Evolutionary conservation across 306 rosid species (phyloP).

Genomic region (Luffa acutangula): DNA sequence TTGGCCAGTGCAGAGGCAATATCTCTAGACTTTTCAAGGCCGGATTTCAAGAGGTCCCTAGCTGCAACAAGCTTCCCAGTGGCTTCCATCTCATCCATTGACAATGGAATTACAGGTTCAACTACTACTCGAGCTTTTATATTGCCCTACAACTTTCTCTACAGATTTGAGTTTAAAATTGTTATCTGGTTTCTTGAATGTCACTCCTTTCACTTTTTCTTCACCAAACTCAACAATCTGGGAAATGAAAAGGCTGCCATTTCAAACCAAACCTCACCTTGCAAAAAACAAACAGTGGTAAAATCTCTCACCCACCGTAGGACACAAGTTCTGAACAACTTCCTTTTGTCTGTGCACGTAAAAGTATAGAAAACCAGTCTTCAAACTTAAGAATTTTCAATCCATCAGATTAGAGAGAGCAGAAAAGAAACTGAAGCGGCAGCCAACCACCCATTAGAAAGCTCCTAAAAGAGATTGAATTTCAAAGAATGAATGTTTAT

Average conservation of each 20-base stretch:
- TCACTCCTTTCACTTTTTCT: conserved; percentile 27
- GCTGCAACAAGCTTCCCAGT: conserved; percentile 32
- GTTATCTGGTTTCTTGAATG: conserved; percentile 33
- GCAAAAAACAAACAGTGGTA: conserved; percentile 35
- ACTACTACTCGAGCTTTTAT: conserved; percentile 13
- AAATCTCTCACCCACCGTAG: conserved; percentile 44
- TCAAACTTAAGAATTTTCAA: not conserved
- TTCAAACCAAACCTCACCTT: conserved; percentile 70
- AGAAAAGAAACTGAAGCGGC: not conserved
- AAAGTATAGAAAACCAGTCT: not conserved
- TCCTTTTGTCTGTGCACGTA: not conserved
- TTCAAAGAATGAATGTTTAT: not conserved
- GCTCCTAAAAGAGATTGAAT: not conserved
- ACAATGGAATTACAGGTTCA: conserved; percentile 16
- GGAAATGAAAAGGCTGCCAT: conserved; percentile 17
- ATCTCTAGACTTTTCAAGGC: conserved; percentile 41
- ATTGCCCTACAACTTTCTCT: conserved; percentile 14
- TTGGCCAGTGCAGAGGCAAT: conserved; percentile 34
- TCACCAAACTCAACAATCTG: conserved; percentile 74
- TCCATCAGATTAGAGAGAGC: not conserved
- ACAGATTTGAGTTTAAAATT: conserved; percentile 13
- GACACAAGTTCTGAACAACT: conserved; percentile 8
- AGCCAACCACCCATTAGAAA: conserved; percentile 6
- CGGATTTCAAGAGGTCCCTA: conserved; percentile 35
- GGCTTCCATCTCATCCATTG: conserved; percentile 32